Conservation (phyloP, 2,329 filamentous ascomycete genomes). For the Verticillium zaregamsianum region DNA sequence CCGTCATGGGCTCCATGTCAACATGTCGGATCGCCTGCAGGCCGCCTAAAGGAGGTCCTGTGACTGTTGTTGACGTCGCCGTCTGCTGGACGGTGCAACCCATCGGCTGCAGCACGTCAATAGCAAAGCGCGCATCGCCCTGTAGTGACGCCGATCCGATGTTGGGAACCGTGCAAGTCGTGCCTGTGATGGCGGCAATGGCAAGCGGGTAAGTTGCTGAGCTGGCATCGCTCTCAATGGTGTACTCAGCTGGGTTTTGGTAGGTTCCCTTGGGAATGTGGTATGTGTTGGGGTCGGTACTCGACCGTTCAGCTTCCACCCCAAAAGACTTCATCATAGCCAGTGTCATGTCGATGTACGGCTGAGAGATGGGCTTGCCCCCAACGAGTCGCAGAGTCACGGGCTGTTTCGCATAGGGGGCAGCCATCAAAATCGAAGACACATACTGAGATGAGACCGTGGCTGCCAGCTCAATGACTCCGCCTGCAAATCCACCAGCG, state of each 20-base stretch:
- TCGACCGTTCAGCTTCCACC: slow-evolving; percentile 70
- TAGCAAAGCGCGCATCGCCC: slow-evolving; percentile 89
- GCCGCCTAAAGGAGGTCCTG: slow-evolving; percentile 71
- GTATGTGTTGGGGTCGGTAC: slow-evolving; percentile 83
- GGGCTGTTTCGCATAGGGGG: slow-evolving; percentile 90
- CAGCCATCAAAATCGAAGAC: slow-evolving; percentile 93
- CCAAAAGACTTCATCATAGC: slow-evolving; percentile 96
- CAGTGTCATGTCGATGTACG: slow-evolving; percentile 98
- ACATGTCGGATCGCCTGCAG: slow-evolving; percentile 75
- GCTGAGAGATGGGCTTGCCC: slow-evolving; percentile 95
- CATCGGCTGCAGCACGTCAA: slow-evolving; percentile 88
- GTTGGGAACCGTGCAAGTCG: slow-evolving; percentile 92
- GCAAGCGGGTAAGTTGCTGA: slow-evolving; percentile 95
- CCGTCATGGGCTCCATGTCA: slow-evolving; percentile 99
- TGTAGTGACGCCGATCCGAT: slow-evolving; percentile 90
- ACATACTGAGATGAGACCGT: slow-evolving; percentile 99
- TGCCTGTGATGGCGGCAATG: slow-evolving; percentile 91
- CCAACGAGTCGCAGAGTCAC: slow-evolving; percentile 87
- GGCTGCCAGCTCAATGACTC: slow-evolving; percentile 84
- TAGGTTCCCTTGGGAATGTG: slow-evolving; percentile 85
- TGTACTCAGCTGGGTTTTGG: slow-evolving; percentile 78
- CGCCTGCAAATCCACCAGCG: slow-evolving; percentile 77
- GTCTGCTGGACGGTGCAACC: slow-evolving; percentile 87
- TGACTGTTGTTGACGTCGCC: slow-evolving; percentile 83
- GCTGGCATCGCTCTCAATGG: slow-evolving; percentile 94